Evolutionary conservation across 202 grass and related monocot genomes (phyloP).

Genomic region (Elaeis oleifera): DNA sequence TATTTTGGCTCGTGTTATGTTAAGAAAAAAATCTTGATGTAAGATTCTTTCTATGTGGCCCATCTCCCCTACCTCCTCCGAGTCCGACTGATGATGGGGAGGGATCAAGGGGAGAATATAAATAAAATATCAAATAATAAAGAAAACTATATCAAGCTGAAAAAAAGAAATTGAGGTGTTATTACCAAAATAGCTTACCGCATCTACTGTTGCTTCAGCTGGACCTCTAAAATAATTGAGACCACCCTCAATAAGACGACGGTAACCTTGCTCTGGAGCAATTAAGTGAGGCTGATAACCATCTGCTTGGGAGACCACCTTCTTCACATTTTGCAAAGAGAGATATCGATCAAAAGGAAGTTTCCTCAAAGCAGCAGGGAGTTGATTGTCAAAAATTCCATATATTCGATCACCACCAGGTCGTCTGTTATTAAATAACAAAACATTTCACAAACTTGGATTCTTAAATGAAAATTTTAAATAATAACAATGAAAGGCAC

Average conservation of each 20-base stretch:
- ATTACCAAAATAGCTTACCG: neutral
- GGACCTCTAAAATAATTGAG: neutral
- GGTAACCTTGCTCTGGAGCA: neutral
- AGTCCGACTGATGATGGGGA: too few species aligned
- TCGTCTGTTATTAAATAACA: neutral
- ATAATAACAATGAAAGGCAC: too few species aligned
- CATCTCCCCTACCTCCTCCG: too few species aligned
- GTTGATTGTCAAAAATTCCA: neutral
- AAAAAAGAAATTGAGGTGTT: too few species aligned
- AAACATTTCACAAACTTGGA: too few species aligned
- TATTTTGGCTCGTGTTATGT: too few species aligned
- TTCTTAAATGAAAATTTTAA: too few species aligned
- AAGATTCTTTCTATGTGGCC: too few species aligned
- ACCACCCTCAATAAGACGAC: neutral
- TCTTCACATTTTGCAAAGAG: conserved; percentile 3
- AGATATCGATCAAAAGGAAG: neutral
- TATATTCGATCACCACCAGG: conserved; percentile 1
- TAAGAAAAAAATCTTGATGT: too few species aligned
- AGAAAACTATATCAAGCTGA: too few species aligned
- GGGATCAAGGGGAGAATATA: too few species aligned
- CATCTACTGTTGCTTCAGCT: neutral
- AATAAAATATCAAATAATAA: too few species aligned
- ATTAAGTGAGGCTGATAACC: neutral
- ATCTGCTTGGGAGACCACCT: neutral
- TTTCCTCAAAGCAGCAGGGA: neutral